A percentile compares a stretch with the other conserved stretches of the same genome.
Conservation (phyloP, 306 rosid species). For the Begonia peltatifolia region DNA sequence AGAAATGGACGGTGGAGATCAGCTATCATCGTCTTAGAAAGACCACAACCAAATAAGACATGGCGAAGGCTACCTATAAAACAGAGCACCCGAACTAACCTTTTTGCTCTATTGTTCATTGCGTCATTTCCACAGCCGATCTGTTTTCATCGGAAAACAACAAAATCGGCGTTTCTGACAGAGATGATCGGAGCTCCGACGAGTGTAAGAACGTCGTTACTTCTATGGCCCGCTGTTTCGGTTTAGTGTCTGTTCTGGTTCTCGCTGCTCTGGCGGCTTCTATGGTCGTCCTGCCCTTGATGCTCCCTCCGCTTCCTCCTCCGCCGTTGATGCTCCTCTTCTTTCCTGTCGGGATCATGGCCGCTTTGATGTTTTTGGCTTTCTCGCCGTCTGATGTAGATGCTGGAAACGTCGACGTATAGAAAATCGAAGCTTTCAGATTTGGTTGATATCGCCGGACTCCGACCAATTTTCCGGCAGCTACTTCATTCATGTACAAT, state of each 20-base stretch:
- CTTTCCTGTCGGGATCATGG: slow-evolving; percentile 65
- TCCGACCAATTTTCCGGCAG: too few species aligned
- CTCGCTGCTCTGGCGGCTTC: slow-evolving; percentile 34
- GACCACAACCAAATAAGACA: too few species aligned
- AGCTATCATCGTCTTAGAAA: too few species aligned
- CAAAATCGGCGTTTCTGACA: neutral
- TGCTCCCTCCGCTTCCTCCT: slow-evolving; percentile 57
- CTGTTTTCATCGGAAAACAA: neutral
- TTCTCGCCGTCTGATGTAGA: slow-evolving; percentile 27
- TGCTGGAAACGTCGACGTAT: slow-evolving; percentile 18
- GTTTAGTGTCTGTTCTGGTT: slow-evolving; percentile 28
- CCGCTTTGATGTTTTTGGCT: slow-evolving; percentile 42
- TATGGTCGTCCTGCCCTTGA: slow-evolving; percentile 40
- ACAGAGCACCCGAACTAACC: neutral
- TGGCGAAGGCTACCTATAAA: too few species aligned
- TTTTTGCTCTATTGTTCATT: neutral
- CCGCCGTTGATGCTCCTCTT: slow-evolving; percentile 46
- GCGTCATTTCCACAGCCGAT: neutral
- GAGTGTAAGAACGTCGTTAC: neutral
- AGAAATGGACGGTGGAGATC: too few species aligned
- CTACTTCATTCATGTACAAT: too few species aligned
- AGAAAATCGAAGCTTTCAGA: neutral
- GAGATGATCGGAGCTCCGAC: slow-evolving; percentile 19
- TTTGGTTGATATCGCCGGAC: too few species aligned
- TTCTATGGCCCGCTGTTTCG: slow-evolving; percentile 32